Evolutionary conservation across 805 yeast species (phyloP).

Genomic region (Metschnikowia cerradonensis): DNA sequence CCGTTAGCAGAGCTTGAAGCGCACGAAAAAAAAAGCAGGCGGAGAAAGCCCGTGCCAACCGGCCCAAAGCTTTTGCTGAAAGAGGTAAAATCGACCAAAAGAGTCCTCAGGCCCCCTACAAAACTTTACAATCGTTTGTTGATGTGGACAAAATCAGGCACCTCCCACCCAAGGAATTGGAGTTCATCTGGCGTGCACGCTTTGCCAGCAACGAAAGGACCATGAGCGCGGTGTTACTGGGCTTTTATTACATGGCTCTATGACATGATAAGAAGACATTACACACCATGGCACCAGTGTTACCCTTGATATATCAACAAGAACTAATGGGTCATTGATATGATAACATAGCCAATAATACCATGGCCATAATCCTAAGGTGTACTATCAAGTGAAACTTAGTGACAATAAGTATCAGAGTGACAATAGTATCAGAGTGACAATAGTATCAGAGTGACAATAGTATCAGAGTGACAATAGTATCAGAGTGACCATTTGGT

Average conservation of each 20-base stretch:
- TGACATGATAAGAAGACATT: too few relatives aligned
- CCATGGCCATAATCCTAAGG: too few relatives aligned
- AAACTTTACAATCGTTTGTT: constrained; percentile 66
- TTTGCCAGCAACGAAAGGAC: constrained; percentile 58
- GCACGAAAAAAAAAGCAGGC: constrained; percentile 39
- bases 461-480: too few relatives aligned
- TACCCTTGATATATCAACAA: too few relatives aligned
- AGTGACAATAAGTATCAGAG: too few relatives aligned
- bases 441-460: too few relatives aligned
- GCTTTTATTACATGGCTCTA: constrained; percentile 3
- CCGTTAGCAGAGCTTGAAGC: constrained; percentile 67
- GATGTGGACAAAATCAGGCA: constrained; percentile 61
- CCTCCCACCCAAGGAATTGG: constrained; percentile 61
- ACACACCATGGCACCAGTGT: too few relatives aligned
- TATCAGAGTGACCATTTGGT: too few relatives aligned
- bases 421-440: too few relatives aligned
- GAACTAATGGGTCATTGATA: too few relatives aligned
- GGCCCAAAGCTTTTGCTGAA: constrained; percentile 18
- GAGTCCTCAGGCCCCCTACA: constrained; percentile 51
- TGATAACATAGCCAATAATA: too few relatives aligned
- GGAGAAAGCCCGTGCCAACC: constrained; percentile 19
- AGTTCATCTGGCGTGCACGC: constrained; percentile 84
- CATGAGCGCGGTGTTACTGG: constrained; percentile 61
- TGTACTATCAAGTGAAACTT: too few relatives aligned
- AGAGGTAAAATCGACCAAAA: constrained; percentile 33